Evolutionary conservation across 768 basidiomycete genomes (phyloP).

Genomic region (Boletus sensibilis): DNA sequence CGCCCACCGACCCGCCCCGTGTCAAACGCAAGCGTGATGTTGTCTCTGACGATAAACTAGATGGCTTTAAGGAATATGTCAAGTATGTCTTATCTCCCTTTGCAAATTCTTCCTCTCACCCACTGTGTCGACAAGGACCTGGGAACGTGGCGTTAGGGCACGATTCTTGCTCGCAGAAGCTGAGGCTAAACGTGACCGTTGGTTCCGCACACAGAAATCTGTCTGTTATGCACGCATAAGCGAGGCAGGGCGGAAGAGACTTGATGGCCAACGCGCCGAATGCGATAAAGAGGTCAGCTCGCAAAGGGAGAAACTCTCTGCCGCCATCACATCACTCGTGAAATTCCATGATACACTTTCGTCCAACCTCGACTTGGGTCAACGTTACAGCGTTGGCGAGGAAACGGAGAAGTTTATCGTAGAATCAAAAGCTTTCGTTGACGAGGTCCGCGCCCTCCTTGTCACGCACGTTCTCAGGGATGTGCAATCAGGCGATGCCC

Average conservation of each 20-base stretch:
- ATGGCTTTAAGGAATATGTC: slow-evolving; percentile 30
- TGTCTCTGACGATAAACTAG: slow-evolving; percentile 21
- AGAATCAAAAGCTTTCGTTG: slow-evolving; percentile 28
- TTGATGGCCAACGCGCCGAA: slow-evolving; percentile 28
- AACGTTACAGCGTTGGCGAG: slow-evolving; percentile 26
- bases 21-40: slow-evolving; percentile 28
- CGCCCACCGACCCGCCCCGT: slow-evolving; percentile 18
- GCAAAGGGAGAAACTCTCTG: slow-evolving; percentile 27
- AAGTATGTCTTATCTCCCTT: slow-evolving; percentile 20
- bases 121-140: slow-evolving; percentile 17
- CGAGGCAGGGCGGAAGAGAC: slow-evolving; percentile 29
- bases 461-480: slow-evolving; percentile 19
- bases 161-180: slow-evolving; percentile 27
- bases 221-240: slow-evolving; percentile 29
- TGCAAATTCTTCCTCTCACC: background rate
- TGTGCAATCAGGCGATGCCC: background rate
- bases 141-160: slow-evolving; percentile 33
- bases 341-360: slow-evolving; percentile 20
- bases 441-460: slow-evolving; percentile 26
- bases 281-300: slow-evolving; percentile 25
- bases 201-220: slow-evolving; percentile 34
- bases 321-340: slow-evolving; percentile 25
- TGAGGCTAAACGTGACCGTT: slow-evolving; percentile 28
- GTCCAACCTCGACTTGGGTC: slow-evolving; percentile 27
- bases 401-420: slow-evolving; percentile 22